Evolutionary conservation across 2,329 filamentous ascomycete species (phyloP).

Genomic region (Xylariaceae sp.): DNA sequence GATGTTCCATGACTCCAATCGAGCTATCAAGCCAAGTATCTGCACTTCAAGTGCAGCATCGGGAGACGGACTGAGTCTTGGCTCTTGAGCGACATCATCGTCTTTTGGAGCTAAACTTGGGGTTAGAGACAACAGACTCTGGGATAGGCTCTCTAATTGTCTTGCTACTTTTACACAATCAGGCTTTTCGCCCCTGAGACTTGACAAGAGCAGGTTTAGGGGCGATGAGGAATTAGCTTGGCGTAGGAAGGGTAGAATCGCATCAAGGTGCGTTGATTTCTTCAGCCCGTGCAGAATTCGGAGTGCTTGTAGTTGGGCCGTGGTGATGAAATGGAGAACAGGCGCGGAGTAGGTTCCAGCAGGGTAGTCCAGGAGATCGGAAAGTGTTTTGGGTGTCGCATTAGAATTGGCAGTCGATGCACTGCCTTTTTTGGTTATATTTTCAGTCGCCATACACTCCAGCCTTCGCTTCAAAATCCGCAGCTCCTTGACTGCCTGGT

Average conservation of each 20-base stretch:
- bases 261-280: constrained; percentile 65
- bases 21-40: constrained; percentile 63
- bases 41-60: constrained; percentile 67
- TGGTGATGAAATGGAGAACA: constrained; percentile 62
- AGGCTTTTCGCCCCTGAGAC: constrained; percentile 50
- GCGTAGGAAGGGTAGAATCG: constrained; percentile 60
- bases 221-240: constrained; percentile 62
- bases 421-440: constrained; percentile 43
- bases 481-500: constrained; percentile 73
- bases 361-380: constrained; percentile 68
- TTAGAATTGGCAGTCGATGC: constrained; percentile 39
- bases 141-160: constrained; percentile 70
- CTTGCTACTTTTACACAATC: constrained; percentile 64
- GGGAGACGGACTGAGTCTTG: constrained; percentile 61
- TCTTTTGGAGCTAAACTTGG: constrained; percentile 70
- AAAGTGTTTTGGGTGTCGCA: constrained; percentile 53
- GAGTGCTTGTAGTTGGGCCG: constrained; percentile 68
- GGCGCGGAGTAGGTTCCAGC: constrained; percentile 47
- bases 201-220: constrained; percentile 58
- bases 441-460: constrained; percentile 46
- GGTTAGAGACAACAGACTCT: constrained; percentile 68
- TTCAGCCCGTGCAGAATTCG: constrained; percentile 66
- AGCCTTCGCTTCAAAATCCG: constrained; percentile 68
- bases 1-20: constrained; percentile 70
- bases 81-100: constrained; percentile 61